Evolutionary conservation across 2,329 filamentous ascomycete species (phyloP).

Genomic region (Epichloe baconii): DNA sequence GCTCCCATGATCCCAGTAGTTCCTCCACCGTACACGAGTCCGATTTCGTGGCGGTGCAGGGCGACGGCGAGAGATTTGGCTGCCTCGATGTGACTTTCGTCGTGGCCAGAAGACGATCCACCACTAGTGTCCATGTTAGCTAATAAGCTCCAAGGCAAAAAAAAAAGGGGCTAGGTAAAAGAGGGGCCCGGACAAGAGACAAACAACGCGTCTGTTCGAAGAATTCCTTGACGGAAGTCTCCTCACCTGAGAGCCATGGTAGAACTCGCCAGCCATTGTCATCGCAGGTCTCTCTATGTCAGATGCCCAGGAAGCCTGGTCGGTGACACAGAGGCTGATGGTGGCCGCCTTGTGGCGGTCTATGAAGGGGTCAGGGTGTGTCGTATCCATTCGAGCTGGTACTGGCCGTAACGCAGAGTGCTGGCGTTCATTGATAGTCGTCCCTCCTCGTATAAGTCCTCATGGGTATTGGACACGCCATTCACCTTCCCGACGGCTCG

Average conservation of each 20-base stretch:
- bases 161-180: neutral
- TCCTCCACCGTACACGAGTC: slow-evolving; percentile 84
- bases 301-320: neutral
- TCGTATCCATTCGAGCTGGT: slow-evolving; percentile 1
- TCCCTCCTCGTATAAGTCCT: neutral
- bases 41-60: slow-evolving; percentile 63
- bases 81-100: slow-evolving; percentile 60
- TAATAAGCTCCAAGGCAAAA: neutral
- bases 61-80: slow-evolving; percentile 59
- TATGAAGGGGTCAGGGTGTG: neutral
- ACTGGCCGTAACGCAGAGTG: neutral
- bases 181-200: neutral
- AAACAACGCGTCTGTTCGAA: neutral
- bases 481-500: neutral
- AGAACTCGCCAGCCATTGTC: neutral
- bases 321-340: neutral
- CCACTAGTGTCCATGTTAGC: neutral
- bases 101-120: slow-evolving; percentile 41
- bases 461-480: neutral
- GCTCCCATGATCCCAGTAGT: slow-evolving; percentile 92
- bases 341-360: neutral
- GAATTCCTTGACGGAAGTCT: neutral
- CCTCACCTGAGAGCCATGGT: neutral
- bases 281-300: neutral
- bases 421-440: neutral